Evolutionary conservation across 495 filamentous ascomycete genomes (phyloP).

Genomic region (Aspergillus funiculosus): DNA sequence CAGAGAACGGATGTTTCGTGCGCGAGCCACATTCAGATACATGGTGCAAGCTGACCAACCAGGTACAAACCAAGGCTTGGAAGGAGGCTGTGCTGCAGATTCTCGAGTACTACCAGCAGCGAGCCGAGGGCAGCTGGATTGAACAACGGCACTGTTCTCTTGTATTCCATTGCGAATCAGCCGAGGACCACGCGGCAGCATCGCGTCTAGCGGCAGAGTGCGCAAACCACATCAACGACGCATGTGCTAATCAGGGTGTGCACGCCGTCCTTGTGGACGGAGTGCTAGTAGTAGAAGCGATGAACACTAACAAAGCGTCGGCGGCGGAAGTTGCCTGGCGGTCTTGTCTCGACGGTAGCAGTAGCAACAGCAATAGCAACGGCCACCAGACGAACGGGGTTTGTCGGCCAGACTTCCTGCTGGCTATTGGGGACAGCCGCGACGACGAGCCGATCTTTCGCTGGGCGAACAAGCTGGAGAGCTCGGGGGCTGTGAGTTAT

Average conservation of each 20-base stretch:
- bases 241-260: constrained; percentile 72
- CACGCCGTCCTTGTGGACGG: constrained; percentile 76
- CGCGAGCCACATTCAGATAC: constrained; percentile 57
- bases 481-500: constrained; percentile 50
- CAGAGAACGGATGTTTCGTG: constrained; percentile 88
- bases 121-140: constrained; percentile 78
- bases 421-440: constrained; percentile 81
- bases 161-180: constrained; percentile 79
- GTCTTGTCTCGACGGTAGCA: constrained; percentile 47
- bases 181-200: constrained; percentile 67
- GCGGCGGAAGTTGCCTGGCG: constrained; percentile 65
- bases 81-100: constrained; percentile 71
- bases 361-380: too few species aligned
- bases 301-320: constrained; percentile 76
- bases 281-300: constrained; percentile 72
- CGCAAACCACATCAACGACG: constrained; percentile 89
- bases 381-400: constrained; percentile 30
- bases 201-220: constrained; percentile 75
- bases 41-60: constrained; percentile 72
- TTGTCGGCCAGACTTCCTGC: constrained; percentile 64
- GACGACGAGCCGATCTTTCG: constrained; percentile 90
- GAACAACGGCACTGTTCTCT: constrained; percentile 82
- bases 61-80: constrained; percentile 61
- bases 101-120: constrained; percentile 79
- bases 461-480: constrained; percentile 75